phyloP scores from a whole-genome alignment of 306 rosid genomes.

The Comarum palustre region DNA sequence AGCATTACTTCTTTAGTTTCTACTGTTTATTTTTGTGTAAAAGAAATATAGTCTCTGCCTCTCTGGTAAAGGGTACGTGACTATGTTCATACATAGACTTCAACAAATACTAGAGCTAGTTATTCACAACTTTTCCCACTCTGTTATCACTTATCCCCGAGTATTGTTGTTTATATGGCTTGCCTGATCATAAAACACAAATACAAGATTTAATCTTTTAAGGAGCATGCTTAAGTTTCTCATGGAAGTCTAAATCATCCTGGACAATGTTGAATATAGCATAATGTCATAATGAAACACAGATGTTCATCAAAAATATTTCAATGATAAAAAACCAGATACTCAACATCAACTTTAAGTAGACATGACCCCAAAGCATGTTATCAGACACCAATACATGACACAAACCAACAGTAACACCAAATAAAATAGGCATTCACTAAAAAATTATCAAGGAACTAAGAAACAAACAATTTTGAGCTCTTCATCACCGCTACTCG shows the following conservation, averaged over 20 bases:
- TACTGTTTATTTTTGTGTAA: not conserved
- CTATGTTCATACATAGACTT: not conserved
- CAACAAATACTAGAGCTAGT: not conserved
- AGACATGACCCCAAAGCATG: no score
- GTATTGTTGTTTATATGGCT: not conserved
- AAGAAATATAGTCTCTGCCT: not conserved
- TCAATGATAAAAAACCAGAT: constrained; percentile 15
- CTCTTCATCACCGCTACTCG: constrained; percentile 57
- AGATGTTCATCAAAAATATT: not conserved
- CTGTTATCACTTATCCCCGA: not conserved
- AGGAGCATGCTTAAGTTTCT: not conserved
- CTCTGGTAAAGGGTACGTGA: not conserved
- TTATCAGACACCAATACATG: not conserved
- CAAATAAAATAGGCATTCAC: constrained; percentile 10
- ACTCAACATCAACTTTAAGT: constrained; percentile 15
- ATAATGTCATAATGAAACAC: constrained; percentile 10
- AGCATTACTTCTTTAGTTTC: not conserved
- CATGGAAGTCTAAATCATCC: not conserved
- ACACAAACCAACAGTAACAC: not conserved
- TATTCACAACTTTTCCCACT: not conserved
- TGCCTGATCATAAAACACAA: not conserved
- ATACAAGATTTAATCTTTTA: not conserved
- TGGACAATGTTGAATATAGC: not conserved
- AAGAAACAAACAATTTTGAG: constrained; percentile 64
- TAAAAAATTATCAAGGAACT: constrained; percentile 11